Base-by-base conservation (phyloP, 2,329 filamentous ascomycete genomes). In the Apiospora hydei region DNA sequence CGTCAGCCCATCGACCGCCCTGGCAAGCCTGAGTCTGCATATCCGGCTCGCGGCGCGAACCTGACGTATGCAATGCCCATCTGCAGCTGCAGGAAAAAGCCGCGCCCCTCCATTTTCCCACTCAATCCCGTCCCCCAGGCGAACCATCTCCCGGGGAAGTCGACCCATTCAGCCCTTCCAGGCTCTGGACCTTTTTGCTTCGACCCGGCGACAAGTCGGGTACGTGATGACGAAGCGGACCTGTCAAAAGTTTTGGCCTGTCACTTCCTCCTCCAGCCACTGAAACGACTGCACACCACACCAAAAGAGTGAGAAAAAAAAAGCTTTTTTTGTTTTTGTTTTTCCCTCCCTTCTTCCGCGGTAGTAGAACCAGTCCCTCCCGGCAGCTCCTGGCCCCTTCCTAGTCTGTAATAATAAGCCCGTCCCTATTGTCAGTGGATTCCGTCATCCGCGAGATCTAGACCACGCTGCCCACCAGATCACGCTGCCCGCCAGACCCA, bases 381-480 rank as follows among this genome's bases (percentile, higher is more conserved):
- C 21, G 18, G 7, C 21, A n/a, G 13, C 57, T 41, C 10, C 34
- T 61, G 53, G 26, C 18, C 13, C 18, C 10, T 57, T 34, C 8
- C 34, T 64, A 64, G 57, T n/a, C 34, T 64, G 57, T 41, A 14
- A 64, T 64, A 41, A n/a, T 64, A 64, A 38, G 18, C 10, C 53
- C 21, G 34, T 64, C 57, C 34, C 18, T 64, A 41, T 64, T 64
- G 57, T n/a, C 57, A 64, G 57, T 38, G 57, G 57, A 64, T 64
- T 64, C 57, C 57, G 57, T 64, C 57, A 64, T 64, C 57, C 57
- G 34, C 57, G 21, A 64, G 57, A 24, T 10, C 57, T 41, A 64
- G 57, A 11, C 57, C 34, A n/a, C 10, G 21, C 5, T 21, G 7
- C 30, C 18, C 30, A 38, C 14, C 2, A 64, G 57, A 11, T 34